Base-by-base conservation (phyloP, 768 basidiomycete genomes). In the Candolleomyces eurysporus region DNA sequence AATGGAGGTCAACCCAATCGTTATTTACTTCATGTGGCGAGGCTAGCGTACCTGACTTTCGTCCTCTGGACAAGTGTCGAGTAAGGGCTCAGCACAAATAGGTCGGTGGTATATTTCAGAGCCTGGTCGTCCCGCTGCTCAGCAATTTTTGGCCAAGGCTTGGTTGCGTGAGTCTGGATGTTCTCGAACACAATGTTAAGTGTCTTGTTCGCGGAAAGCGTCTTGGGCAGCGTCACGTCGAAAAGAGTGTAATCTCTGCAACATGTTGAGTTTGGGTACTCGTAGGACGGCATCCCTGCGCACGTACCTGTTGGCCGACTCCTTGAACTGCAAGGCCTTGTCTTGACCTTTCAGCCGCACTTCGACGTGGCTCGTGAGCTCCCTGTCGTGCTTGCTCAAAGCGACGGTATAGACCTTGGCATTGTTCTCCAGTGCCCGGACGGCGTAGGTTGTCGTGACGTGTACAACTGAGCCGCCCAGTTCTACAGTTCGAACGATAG, bases 31-130 rank as follows among this genome's bases (percentile, higher is more conserved):
- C 36, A 58, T 46, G 57, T 48, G 7, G 49, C 6, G 3, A 59
- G 40, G 4, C 22, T 60, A 14, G 76, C 88, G 50, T 67, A 95
- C 95, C 87, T 87, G 65, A 97, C 73, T 79, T 96, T 97, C 19
- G 92, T 90, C 50, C 93, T 84, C 73, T 96, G 94, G 21, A 91
- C 86, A 49, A 82, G 74, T 22, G 94, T 94, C 36, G 77, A 71
- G 71, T 97, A 98, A 43, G 91, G 91, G 69, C 92, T 95, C 60
- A 93, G 76, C 19, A 96, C 87, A 70, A 94, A 89, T 10, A 94
- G 77, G 71, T 88, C 86, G 0, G 88, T 83, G 55, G 80, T 77
- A 70, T 93, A 96, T 69, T 90, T 86, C 61, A 97, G 79, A 32
- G 84, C 83, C 72, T 96, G 95, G 2, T 86, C 83, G 19, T 94